Percentiles rank a stretch among this genome's conserved stretches.
Conservation (phyloP, 108 stramenopile genomes). For the Cyclotella cryptica region DNA sequence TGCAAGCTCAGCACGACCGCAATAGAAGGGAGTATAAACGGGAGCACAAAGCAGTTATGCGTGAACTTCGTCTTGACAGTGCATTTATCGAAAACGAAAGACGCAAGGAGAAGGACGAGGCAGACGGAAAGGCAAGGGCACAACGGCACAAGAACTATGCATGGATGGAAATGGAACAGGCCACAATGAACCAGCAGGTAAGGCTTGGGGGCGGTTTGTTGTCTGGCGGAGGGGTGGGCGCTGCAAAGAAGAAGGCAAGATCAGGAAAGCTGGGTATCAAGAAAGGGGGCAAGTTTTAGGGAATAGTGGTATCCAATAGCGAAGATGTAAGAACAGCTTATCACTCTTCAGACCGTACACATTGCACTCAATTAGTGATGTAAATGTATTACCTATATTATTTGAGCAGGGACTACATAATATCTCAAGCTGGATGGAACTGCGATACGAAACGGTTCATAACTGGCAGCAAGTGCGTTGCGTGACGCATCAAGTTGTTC, state of each 20-base stretch:
- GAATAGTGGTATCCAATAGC: background rate
- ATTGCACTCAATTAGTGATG: no score
- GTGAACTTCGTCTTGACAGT: constrained; percentile 90
- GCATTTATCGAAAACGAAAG: constrained; percentile 86
- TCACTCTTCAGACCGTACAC: no score
- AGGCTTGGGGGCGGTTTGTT: constrained; percentile 82
- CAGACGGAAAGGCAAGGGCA: constrained; percentile 67
- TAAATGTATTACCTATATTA: no score
- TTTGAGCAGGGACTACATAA: no score
- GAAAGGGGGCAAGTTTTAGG: constrained; percentile 88
- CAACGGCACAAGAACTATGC: constrained; percentile 89
- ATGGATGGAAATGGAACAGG: constrained; percentile 92
- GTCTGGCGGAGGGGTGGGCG: constrained; percentile 87
- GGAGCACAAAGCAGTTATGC: constrained; percentile 93
- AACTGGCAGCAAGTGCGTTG: background rate
- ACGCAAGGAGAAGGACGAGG: constrained; percentile 68
- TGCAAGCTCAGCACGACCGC: constrained; percentile 85
- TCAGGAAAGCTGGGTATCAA: constrained; percentile 88
- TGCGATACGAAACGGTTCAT: background rate
- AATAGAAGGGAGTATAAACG: constrained; percentile 94
- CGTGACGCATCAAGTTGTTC: no score
- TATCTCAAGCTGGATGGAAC: background rate
- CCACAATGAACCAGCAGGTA: constrained; percentile 93
- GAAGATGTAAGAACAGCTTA: background rate
- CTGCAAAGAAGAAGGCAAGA: constrained; percentile 74